Conservation (phyloP, 2,329 filamentous ascomycete genomes). For the Arachnomyces sp. region DNA sequence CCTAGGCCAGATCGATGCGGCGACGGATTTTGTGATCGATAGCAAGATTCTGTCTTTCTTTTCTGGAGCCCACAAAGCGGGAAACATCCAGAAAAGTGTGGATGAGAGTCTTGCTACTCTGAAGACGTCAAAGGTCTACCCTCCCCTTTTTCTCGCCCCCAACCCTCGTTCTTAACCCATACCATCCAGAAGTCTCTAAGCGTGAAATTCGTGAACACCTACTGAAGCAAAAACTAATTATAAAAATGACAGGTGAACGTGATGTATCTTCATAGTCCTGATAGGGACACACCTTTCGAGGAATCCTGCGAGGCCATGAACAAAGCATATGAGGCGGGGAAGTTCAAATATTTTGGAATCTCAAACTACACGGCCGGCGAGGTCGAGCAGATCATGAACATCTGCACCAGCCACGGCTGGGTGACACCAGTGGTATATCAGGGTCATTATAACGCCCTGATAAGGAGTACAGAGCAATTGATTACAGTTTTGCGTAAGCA, state of each 20-base stretch:
- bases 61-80: constrained; percentile 18
- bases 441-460: constrained; percentile 41
- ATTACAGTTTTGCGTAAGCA: constrained; percentile 36
- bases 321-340: constrained; percentile 32
- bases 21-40: constrained; percentile 14
- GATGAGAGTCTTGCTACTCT: constrained; percentile 19
- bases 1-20: constrained; percentile 18
- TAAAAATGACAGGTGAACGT: constrained; percentile 22
- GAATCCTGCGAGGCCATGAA: constrained; percentile 37
- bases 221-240: not conserved
- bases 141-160: not conserved
- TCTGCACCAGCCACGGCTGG: constrained; percentile 36
- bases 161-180: not conserved
- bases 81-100: constrained; percentile 19
- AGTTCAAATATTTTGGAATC: constrained; percentile 40
- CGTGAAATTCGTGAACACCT: constrained; percentile 8
- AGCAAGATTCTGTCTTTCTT: constrained; percentile 20
- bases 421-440: constrained; percentile 41
- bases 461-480: constrained; percentile 35
- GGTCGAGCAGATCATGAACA: constrained; percentile 35
- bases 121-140: constrained; percentile 8
- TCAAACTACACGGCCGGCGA: constrained; percentile 40
- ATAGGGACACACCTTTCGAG: constrained; percentile 35
- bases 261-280: constrained; percentile 40
- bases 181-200: constrained; percentile 2